Conservation (phyloP, 768 basidiomycete species). For the Lactarius psammicola region DNA sequence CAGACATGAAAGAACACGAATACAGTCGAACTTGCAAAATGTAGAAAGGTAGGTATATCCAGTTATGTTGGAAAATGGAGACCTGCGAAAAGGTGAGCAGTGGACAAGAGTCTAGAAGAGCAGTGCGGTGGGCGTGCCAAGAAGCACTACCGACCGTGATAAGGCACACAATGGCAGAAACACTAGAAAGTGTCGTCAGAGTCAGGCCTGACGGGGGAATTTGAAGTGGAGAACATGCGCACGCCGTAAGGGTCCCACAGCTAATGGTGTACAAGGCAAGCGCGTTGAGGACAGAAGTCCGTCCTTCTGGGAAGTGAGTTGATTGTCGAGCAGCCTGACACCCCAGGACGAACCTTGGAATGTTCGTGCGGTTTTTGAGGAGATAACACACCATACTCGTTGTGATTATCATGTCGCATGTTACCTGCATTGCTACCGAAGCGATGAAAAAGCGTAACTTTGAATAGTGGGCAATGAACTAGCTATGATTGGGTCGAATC, state of each 20-base stretch:
- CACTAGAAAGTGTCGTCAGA: not conserved
- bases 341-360: not conserved
- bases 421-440: constrained; percentile 2
- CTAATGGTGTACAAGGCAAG: constrained; percentile 3
- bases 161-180: not conserved
- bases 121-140: not conserved
- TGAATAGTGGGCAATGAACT: not conserved
- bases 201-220: not conserved
- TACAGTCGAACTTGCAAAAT: constrained; percentile 4
- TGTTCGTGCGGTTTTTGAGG: not conserved
- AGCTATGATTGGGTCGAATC: not conserved
- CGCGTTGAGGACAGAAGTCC: not conserved
- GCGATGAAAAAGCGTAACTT: constrained; percentile 7
- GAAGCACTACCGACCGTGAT: not conserved
- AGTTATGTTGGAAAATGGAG: not conserved
- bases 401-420: not conserved
- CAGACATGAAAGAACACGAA: constrained; percentile 5
- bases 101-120: not conserved
- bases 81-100: not conserved
- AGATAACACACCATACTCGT: constrained; percentile 4
- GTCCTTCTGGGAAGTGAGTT: not conserved
- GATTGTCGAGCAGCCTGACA: not conserved
- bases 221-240: not conserved
- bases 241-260: constrained; percentile 7
- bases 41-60: constrained; percentile 7